Evolutionary conservation across 306 rosid genomes (phyloP).

Genomic region (Sicyos edulis): DNA sequence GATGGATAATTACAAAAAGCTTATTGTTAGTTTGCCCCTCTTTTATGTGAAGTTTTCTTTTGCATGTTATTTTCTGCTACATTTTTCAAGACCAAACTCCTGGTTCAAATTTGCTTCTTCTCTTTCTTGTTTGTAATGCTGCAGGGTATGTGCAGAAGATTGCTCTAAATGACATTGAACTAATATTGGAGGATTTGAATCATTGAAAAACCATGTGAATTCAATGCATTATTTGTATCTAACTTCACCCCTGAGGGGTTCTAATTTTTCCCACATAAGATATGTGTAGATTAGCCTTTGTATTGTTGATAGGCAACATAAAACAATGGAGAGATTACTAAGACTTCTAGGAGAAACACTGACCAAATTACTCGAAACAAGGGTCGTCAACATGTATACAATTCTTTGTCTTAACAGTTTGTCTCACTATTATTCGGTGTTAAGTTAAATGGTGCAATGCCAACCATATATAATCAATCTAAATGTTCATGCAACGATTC

Average conservation of each 20-base stretch:
- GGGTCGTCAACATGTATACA: too few species aligned
- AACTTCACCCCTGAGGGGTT: background rate
- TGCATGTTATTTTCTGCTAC: too few species aligned
- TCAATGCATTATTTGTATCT: constrained; percentile 5
- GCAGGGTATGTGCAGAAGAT: constrained; percentile 97
- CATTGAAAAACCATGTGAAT: constrained; percentile 56
- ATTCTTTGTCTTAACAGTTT: too few species aligned
- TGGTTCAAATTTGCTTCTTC: background rate
- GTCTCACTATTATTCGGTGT: too few species aligned
- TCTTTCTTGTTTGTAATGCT: constrained; percentile 25
- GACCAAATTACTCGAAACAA: too few species aligned
- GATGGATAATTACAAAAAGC: too few species aligned
- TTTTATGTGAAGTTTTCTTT: too few species aligned
- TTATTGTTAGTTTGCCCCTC: too few species aligned
- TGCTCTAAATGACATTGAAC: constrained; percentile 71
- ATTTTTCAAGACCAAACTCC: background rate
- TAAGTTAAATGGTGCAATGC: too few species aligned
- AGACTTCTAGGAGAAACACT: too few species aligned
- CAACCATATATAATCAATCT: too few species aligned
- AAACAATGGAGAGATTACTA: constrained; percentile 7
- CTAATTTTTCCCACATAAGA: constrained; percentile 9
- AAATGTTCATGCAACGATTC: too few species aligned
- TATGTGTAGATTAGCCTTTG: background rate
- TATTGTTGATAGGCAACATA: constrained; percentile 9
- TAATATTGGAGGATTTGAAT: constrained; percentile 87